These are phyloP conservation scores for Strigomonas culicis DNA, from an alignment of 208 protist genomes.

Conservation along the genomic window DNA sequence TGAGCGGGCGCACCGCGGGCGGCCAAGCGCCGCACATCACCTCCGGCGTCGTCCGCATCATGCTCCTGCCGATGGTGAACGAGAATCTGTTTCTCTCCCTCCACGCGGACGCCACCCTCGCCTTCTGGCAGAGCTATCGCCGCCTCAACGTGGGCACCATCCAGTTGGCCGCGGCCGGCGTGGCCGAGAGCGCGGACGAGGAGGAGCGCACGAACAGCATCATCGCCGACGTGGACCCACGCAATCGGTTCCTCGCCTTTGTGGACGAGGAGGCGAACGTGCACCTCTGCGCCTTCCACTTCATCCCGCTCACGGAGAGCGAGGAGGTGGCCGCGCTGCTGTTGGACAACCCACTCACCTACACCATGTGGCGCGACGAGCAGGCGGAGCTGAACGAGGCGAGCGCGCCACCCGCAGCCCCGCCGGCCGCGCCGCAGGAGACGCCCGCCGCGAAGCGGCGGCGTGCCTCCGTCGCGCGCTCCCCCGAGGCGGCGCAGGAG, in stretches of 20 bases:
- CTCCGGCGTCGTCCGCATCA: constrained; percentile 41
- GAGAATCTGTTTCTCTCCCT: constrained; percentile 51
- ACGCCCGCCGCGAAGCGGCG: no score
- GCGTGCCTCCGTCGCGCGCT: no score
- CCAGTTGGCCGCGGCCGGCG: constrained; percentile 35
- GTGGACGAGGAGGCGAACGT: constrained; percentile 64
- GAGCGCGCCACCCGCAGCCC: neutral
- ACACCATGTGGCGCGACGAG: constrained; percentile 9
- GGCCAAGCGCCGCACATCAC: constrained; percentile 15
- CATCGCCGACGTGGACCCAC: constrained; percentile 25
- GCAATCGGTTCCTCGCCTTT: constrained; percentile 44
- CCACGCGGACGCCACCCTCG: constrained; percentile 73
- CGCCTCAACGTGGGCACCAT: constrained; percentile 57
- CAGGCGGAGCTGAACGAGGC: neutral
- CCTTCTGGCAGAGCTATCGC: constrained; percentile 70
- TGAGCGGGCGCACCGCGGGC: neutral
- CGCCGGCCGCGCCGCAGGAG: neutral
- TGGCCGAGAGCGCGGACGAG: constrained; percentile 11
- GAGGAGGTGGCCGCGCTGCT: constrained; percentile 29
- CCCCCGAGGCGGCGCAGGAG: constrained; percentile 16
- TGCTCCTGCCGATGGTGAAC: constrained; percentile 34
- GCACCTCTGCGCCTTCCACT: constrained; percentile 56
- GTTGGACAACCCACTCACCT: constrained; percentile 35
- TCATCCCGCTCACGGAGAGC: constrained; percentile 19
- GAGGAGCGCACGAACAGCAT: constrained; percentile 13